Evolutionary conservation across 768 basidiomycete species (phyloP).

Genomic region (Suillus weaverae): DNA sequence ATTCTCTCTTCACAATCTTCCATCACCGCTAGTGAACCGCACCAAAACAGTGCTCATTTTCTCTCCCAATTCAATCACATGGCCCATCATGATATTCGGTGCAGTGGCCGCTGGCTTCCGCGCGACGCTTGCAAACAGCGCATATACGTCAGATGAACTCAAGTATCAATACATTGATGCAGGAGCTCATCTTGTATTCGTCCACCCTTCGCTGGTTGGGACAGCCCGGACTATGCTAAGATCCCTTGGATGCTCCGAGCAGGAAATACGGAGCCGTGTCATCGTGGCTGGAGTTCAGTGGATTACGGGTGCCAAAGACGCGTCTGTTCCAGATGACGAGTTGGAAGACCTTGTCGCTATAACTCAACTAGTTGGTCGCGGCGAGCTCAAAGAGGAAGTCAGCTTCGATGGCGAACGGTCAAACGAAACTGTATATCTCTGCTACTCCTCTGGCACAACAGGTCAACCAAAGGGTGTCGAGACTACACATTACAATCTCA

Average conservation of each 20-base stretch:
- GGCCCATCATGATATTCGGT: constrained; percentile 46
- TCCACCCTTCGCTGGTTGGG: constrained; percentile 58
- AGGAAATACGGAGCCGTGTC: constrained; percentile 52
- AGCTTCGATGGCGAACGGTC: constrained; percentile 51
- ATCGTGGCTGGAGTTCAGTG: constrained; percentile 56
- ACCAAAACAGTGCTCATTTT: constrained; percentile 56
- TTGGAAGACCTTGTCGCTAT: constrained; percentile 36
- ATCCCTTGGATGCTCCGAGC: constrained; percentile 43
- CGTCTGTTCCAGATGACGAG: constrained; percentile 28
- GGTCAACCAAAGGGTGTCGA: constrained; percentile 75
- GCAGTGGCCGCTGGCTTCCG: constrained; percentile 65
- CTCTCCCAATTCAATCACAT: constrained; percentile 66
- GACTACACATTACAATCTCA: constrained; percentile 72
- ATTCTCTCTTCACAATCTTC: constrained; percentile 52
- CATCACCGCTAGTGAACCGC: constrained; percentile 41
- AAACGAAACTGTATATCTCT: constrained; percentile 63
- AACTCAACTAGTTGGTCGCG: constrained; percentile 42
- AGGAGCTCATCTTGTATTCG: constrained; percentile 60
- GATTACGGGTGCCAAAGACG: constrained; percentile 27
- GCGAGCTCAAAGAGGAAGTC: constrained; percentile 52
- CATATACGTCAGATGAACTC: constrained; percentile 69
- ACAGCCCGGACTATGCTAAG: constrained; percentile 60
- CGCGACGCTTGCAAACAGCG: constrained; percentile 72
- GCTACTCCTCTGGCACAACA: constrained; percentile 70
- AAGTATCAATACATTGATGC: constrained; percentile 71